Evolutionary conservation across 106 monocot species (phyloP), one percentile per base, ranked within the genome.

Genomic region (Chionographis japonica): DNA sequence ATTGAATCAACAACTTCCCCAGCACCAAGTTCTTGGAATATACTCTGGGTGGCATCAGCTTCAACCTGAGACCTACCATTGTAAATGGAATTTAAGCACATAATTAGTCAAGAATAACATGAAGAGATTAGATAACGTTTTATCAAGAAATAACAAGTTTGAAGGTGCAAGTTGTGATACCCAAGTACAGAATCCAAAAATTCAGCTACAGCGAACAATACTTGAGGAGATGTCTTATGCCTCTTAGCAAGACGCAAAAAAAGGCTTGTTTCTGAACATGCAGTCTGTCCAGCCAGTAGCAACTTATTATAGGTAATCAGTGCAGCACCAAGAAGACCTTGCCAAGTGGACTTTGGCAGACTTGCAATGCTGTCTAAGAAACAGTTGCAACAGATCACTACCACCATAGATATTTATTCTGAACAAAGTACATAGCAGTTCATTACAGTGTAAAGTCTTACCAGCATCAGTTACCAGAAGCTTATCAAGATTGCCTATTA

Each of bases 171-270:
- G 71, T 16, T 42, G 46, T 12, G 9, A 59, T 89, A 92, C 95
- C 85, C 65, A 62, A 73, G 65, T 19, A 85, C 39, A 66, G 78
- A 83, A 61, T 83, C 87, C 75, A 90, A 75, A 77, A 72, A 81
- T 16, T 93, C 87, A 65, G 92, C 92, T 15, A 88, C 84, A 52
- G 97, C 75, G 75, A 64, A 81, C 35, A 98, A 67, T 3, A 98
- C 75, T 63, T 83, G 80, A 14, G 78, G 51, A 58, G 84, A 89
- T 66, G 85, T 77, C 53, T 83, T 93, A 80, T 92, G 74, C 64
- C 55, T 73, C 63, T 73, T 69, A 14, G 87, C 97, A 40, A 83
- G 80, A 40, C 52, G 56, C 74, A 98, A 60, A 61, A 89, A 81
- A 49, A 56, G 59, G 58, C 52, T 43, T 37, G 66, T 59, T 70